Evolutionary conservation across 108 stramenopile genomes (phyloP), one percentile per base, ranked within the genome.

Genomic region (Nannochloropsis oceanica): DNA sequence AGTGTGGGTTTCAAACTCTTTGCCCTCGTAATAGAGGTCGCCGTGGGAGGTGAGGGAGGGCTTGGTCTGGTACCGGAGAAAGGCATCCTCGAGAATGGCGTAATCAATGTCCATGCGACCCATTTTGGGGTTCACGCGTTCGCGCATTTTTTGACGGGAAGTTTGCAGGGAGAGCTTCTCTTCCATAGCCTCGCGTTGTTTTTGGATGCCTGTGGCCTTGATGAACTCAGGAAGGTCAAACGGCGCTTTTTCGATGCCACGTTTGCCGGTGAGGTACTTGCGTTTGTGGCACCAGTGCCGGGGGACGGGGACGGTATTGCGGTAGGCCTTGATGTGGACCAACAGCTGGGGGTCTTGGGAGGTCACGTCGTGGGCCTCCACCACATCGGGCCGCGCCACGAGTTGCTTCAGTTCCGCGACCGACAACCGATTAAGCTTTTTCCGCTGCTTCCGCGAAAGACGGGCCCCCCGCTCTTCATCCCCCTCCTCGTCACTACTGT

Each of bases 311-410:
- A 98, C 98, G 12, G 98, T 94, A 27, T 95, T 95, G 14, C 94
- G 92, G 44, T 92, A 86, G 13, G 93, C 87, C 79, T 99, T 99
- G 3, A 98, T 90, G 82, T 92, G 88, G 79, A 98, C 91, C 80
- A 99, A 87, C 85, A 99, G 95, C 24, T 93, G 92, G 10, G 98
- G 97, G 90, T 98, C 97, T 8, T 93, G 91, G 0, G 98, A 94
- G 11, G 97, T 98, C 80, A 96, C 91, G 89, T 99, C 99, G 88
- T 99, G 98, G 24, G 97, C 95, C 88, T 99, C 99, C 25, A 99
- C 98, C 26, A 99, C 90, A 25, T 88, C 89, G 82, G 86, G 88
- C n/a, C 87, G 81, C 50, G 87, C 84, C 79, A 91, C 90, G 59
- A 91, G 80, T 81, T 95, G 94, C 88, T 99, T 99, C 18, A 98